phyloP scores from a whole-genome alignment of 768 basidiomycete genomes.

The Collybiopsis confluens region DNA sequence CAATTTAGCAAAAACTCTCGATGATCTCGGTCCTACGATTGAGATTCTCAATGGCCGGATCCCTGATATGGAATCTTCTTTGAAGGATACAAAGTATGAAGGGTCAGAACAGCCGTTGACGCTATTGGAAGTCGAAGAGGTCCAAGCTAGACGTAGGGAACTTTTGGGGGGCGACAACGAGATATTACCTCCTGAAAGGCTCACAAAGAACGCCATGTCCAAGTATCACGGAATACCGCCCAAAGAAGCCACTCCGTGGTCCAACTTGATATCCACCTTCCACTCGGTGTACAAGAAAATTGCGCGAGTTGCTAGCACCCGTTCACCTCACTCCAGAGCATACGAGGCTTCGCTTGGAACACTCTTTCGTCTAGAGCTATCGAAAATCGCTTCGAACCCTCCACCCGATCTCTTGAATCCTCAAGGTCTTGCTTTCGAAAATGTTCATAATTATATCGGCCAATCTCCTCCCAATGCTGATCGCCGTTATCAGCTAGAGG shows the following conservation, averaged over 20 bases:
- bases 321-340: slow-evolving; percentile 2
- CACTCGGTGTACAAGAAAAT: slow-evolving; percentile 4
- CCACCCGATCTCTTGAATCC: background rate
- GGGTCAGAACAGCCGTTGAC: background rate
- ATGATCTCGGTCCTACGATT: slow-evolving; percentile 22
- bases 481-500: slow-evolving; percentile 56
- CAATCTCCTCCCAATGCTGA: slow-evolving; percentile 57
- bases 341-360: slow-evolving; percentile 7
- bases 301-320: background rate
- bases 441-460: slow-evolving; percentile 46
- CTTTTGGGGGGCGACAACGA: background rate
- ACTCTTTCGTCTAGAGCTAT: slow-evolving; percentile 5
- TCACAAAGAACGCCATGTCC: background rate
- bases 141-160: background rate
- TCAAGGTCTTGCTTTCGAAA: slow-evolving; percentile 26
- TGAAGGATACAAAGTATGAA: slow-evolving; percentile 4
- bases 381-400: slow-evolving; percentile 3
- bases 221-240: background rate
- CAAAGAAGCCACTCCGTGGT: slow-evolving; percentile 2
- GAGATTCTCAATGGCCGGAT: slow-evolving; percentile 20
- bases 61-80: slow-evolving; percentile 17
- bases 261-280: background rate
- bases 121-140: background rate
- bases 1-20: slow-evolving; percentile 44
- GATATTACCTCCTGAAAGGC: background rate